phyloP scores from a whole-genome alignment of 192 early-diverging fungal species.

The Gryganskiella cystojenkinii region DNA sequence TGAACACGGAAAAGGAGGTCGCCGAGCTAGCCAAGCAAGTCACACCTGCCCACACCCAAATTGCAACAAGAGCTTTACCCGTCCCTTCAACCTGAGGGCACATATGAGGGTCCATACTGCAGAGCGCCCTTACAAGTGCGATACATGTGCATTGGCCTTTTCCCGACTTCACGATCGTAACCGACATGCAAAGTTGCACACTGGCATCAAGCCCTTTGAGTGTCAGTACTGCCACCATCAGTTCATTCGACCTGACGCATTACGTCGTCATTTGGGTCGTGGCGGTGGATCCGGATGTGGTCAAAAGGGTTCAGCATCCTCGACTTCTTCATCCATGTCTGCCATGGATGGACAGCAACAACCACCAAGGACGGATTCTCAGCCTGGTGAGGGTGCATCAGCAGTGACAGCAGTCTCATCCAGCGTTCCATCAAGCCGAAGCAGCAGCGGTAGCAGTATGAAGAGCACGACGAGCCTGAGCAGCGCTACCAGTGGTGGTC shows the following conservation, averaged over 20 bases:
- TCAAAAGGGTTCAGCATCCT: slow-evolving; percentile 53
- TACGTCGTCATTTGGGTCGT: slow-evolving; percentile 70
- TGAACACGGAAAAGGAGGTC: slow-evolving; percentile 13
- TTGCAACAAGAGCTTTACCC: slow-evolving; percentile 68
- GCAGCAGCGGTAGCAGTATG: slow-evolving; percentile 43
- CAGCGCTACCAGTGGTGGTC: slow-evolving; percentile 17
- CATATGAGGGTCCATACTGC: slow-evolving; percentile 75
- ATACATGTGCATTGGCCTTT: slow-evolving; percentile 78
- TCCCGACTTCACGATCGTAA: slow-evolving; percentile 89
- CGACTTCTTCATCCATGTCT: slow-evolving; percentile 21
- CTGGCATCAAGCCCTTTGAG: slow-evolving; percentile 76
- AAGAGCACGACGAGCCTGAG: slow-evolving; percentile 35
- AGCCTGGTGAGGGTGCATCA: background rate
- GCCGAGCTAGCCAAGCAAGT: slow-evolving; percentile 23
- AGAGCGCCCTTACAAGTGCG: slow-evolving; percentile 73
- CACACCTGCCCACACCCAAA: slow-evolving; percentile 48
- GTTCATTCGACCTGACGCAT: slow-evolving; percentile 81
- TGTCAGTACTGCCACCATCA: slow-evolving; percentile 73
- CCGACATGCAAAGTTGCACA: slow-evolving; percentile 82
- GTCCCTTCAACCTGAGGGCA: slow-evolving; percentile 77
- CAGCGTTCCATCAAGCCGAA: slow-evolving; percentile 24
- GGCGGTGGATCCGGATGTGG: slow-evolving; percentile 60
- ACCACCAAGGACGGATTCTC: background rate
- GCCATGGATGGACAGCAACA: background rate
- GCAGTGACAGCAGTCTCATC: background rate